These are phyloP conservation scores for Cyanophora paradoxa DNA, from an alignment of 78 protist species.

Conservation along the genomic window DNA sequence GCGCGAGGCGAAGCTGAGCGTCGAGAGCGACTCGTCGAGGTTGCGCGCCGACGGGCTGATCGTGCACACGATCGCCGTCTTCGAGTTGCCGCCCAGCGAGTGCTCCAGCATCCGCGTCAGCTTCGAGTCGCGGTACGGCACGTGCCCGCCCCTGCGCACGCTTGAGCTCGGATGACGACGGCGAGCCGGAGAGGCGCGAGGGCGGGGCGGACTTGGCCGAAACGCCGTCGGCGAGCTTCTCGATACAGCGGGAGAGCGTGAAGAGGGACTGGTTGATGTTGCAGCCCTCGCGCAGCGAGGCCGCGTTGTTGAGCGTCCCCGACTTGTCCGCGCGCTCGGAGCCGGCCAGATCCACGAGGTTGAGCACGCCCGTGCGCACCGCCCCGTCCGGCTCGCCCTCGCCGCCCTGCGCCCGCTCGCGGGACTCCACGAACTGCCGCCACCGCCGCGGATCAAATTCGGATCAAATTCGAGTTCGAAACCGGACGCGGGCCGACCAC, in stretches of 20 bases:
- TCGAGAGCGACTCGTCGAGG: conserved; percentile 27
- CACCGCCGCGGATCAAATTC: too few species aligned
- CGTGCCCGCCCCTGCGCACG: conserved; percentile 47
- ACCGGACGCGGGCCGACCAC: too few species aligned
- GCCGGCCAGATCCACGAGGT: conserved; percentile 19
- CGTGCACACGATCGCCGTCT: conserved; percentile 34
- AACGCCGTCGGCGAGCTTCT: conserved; percentile 32
- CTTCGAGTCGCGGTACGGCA: conserved; percentile 57
- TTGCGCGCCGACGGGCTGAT: neutral
- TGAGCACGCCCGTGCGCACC: too few species aligned
- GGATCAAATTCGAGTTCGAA: too few species aligned
- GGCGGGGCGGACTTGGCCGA: too few species aligned
- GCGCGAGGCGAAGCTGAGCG: conserved; percentile 32
- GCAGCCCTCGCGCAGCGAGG: neutral
- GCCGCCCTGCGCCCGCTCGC: too few species aligned
- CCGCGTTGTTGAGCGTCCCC: too few species aligned
- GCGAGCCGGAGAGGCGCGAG: neutral
- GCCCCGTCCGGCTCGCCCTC: too few species aligned
- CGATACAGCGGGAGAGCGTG: conserved; percentile 55
- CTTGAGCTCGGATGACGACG: neutral
- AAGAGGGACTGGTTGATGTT: conserved; percentile 47
- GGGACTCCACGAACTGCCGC: too few species aligned
- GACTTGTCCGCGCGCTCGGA: conserved; percentile 14
- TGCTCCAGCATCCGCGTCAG: conserved; percentile 43
- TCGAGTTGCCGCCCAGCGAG: conserved; percentile 40